Percentiles rank a stretch among this genome's conserved stretches.
Conservation (phyloP, 208 protist genomes). For the Crithidia brevicula region DNA sequence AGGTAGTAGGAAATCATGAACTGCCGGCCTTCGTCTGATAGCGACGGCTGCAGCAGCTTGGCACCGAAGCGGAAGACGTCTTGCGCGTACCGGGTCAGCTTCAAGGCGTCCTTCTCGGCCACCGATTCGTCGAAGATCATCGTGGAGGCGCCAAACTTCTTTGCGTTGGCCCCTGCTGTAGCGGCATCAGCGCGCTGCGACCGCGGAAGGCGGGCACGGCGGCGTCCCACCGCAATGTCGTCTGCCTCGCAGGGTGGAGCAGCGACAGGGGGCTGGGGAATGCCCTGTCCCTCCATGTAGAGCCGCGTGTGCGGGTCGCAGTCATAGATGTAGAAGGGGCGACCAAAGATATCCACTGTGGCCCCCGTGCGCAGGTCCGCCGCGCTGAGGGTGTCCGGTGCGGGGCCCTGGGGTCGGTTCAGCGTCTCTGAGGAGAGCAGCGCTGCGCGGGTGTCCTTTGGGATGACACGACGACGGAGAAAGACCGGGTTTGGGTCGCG, state of each 20-base stretch:
- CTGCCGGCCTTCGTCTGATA: constrained; percentile 64
- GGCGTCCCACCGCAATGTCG: constrained; percentile 34
- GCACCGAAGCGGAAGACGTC: constrained; percentile 93
- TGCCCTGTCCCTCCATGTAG: constrained; percentile 77
- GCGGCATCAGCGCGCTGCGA: constrained; percentile 4
- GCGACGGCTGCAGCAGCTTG: constrained; percentile 49
- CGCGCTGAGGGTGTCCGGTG: constrained; percentile 56
- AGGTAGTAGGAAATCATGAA: constrained; percentile 95
- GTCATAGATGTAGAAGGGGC: constrained; percentile 92
- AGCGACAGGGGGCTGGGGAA: constrained; percentile 32
- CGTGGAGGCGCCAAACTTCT: constrained; percentile 62
- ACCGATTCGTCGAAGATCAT: constrained; percentile 73
- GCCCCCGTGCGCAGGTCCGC: constrained; percentile 88
- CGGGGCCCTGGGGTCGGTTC: constrained; percentile 46
- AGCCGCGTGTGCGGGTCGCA: constrained; percentile 93
- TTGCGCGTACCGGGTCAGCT: constrained; percentile 84
- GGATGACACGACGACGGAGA: constrained; percentile 86
- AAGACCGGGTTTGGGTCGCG: constrained; percentile 94
- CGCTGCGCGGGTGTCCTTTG: constrained; percentile 49
- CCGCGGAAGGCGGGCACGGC: constrained; percentile 25
- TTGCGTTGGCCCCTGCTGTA: not conserved
- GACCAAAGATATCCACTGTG: constrained; percentile 78
- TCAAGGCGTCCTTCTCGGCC: constrained; percentile 73
- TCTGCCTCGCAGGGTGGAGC: constrained; percentile 54
- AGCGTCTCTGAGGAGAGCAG: constrained; percentile 73